phyloP scores from a whole-genome alignment of 805 yeast genomes.

The Candida germanica region DNA sequence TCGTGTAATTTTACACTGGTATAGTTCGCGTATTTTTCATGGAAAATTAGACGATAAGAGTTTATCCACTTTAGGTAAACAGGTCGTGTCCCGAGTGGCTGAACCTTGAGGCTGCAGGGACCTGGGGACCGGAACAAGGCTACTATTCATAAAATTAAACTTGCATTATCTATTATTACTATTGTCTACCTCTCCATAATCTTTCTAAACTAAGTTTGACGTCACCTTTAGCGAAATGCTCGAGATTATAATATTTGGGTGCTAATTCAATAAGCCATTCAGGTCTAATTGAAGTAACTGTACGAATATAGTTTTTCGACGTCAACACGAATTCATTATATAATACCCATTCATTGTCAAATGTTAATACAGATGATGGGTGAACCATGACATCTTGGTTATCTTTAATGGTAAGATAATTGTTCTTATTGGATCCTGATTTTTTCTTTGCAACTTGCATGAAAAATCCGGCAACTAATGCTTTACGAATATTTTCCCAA shows the following conservation, averaged over 20 bases:
- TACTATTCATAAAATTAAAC: too few relatives aligned
- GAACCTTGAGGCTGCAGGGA: not conserved
- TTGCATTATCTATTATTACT: not conserved
- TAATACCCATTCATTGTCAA: conserved; percentile 87
- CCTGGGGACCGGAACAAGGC: not conserved
- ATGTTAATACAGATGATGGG: conserved; percentile 88
- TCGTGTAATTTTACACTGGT: too few relatives aligned
- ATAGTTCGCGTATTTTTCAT: not conserved
- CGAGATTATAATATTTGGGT: conserved; percentile 65
- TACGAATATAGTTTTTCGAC: conserved; percentile 88
- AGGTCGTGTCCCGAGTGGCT: too few relatives aligned
- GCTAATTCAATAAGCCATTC: conserved; percentile 89
- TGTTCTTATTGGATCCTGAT: conserved; percentile 55
- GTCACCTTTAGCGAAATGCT: conserved; percentile 65
- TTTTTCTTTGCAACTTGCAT: conserved; percentile 97
- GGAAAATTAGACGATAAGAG: conserved; percentile 7
- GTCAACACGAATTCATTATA: conserved; percentile 96
- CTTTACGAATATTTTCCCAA: conserved; percentile 78
- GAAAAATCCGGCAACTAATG: conserved; percentile 89
- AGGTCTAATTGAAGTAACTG: conserved; percentile 86
- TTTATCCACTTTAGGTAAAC: conserved; percentile 4
- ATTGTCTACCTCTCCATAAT: conserved; percentile 22
- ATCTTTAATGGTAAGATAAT: conserved; percentile 85
- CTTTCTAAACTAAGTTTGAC: conserved; percentile 67
- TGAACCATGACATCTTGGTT: conserved; percentile 94